A percentile compares a stretch with the other conserved stretches of the same genome.
Evolutionary conservation across 2,329 filamentous ascomycete species (phyloP).

Genomic region (Ambrosiella cleistominuta): DNA sequence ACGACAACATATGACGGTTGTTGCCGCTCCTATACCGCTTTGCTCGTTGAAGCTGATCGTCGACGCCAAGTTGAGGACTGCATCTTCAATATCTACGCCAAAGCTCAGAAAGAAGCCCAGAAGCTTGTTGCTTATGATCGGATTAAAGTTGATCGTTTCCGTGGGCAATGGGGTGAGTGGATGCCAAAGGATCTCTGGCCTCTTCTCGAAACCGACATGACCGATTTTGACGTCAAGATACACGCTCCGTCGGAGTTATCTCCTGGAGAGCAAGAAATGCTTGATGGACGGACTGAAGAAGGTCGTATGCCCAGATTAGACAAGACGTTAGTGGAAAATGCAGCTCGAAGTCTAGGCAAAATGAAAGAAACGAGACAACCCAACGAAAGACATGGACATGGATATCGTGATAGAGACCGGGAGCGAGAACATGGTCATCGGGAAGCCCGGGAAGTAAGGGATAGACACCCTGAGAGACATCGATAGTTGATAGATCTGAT

Average conservation of each 20-base stretch:
- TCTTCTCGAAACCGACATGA: conserved; percentile 17
- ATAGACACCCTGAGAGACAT: not conserved
- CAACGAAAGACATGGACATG: not conserved
- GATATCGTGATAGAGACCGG: not conserved
- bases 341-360: not conserved
- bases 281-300: not conserved
- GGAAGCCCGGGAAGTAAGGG: not conserved
- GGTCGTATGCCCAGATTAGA: conserved; percentile 11
- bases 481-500: not conserved
- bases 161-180: conserved; percentile 67
- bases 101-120: conserved; percentile 61
- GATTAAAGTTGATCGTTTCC: conserved; percentile 58
- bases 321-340: not conserved
- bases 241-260: not conserved
- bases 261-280: not conserved
- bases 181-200: conserved; percentile 80
- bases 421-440: not conserved
- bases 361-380: not conserved
- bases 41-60: conserved; percentile 70
- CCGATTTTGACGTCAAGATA: not conserved
- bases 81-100: conserved; percentile 55
- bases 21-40: conserved; percentile 61
- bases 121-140: conserved; percentile 57
- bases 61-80: conserved; percentile 56
- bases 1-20: conserved; percentile 79